Evolutionary conservation across 331 rosid species (phyloP).

Genomic region (Malus hybrid): DNA sequence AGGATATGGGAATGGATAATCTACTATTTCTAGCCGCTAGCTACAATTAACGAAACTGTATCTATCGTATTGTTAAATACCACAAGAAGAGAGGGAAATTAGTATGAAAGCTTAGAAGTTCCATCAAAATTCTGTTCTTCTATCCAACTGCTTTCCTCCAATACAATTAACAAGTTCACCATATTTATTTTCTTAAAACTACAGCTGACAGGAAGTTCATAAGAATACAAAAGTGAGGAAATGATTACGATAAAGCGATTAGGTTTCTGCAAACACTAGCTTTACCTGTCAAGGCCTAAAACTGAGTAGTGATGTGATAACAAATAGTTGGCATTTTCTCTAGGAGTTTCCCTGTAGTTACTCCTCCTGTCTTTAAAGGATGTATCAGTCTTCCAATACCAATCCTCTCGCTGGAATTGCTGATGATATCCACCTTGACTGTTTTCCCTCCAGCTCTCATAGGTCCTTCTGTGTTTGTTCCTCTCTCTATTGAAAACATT

Average conservation of each 20-base stretch:
- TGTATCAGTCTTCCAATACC: slow-evolving; percentile 89
- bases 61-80: neutral
- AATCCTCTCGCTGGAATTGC: slow-evolving; percentile 83
- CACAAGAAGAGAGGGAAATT: neutral
- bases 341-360: slow-evolving; percentile 56
- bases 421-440: slow-evolving; percentile 47
- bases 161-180: neutral
- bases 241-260: neutral
- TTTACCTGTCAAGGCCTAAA: slow-evolving; percentile 90
- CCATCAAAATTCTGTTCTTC: neutral
- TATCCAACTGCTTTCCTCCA: neutral
- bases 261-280: neutral
- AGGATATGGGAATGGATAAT: neutral
- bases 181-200: neutral
- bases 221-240: neutral
- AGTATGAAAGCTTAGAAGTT: neutral
- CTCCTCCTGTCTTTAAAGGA: slow-evolving; percentile 54
- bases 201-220: neutral
- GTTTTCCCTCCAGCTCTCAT: slow-evolving; percentile 73
- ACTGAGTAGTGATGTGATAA: slow-evolving; percentile 85
- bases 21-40: neutral
- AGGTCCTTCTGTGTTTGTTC: slow-evolving; percentile 57
- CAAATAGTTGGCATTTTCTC: slow-evolving; percentile 47
- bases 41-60: neutral
- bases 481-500: slow-evolving; percentile 94